These are phyloP conservation scores for Skeletonema grethae DNA, from an alignment of 108 stramenopile species.

Conservation along the genomic window DNA sequence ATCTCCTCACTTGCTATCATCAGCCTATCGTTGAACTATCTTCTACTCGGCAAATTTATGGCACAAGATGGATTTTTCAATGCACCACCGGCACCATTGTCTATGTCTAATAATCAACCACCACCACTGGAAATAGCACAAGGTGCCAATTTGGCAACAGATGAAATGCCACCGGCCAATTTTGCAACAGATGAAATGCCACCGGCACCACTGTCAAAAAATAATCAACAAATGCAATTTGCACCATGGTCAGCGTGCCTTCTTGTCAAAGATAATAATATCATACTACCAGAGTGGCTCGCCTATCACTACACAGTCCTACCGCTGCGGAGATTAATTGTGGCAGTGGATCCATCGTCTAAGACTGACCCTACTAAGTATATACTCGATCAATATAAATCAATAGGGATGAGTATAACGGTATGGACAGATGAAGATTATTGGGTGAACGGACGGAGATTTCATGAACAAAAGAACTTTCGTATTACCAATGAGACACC, in stretches of 20 bases:
- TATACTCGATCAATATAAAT: conserved; percentile 5
- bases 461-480: neutral
- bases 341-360: conserved; percentile 42
- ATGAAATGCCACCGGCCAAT: too few relatives aligned
- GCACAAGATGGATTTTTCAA: too few relatives aligned
- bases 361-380: conserved; percentile 22
- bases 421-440: conserved; percentile 11
- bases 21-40: too few relatives aligned
- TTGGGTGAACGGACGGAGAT: conserved; percentile 8
- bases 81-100: too few relatives aligned
- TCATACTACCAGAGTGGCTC: conserved; percentile 6
- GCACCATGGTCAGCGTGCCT: conserved; percentile 56
- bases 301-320: conserved; percentile 58
- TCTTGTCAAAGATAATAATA: conserved; percentile 56
- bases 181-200: too few relatives aligned
- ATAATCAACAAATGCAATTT: too few relatives aligned
- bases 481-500: neutral
- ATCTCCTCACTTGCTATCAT: too few relatives aligned
- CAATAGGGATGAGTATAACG: conserved; percentile 17
- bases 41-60: too few relatives aligned
- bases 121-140: too few relatives aligned
- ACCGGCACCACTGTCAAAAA: too few relatives aligned
- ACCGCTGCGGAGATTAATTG: conserved; percentile 47
- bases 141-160: too few relatives aligned
- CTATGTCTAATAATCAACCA: too few relatives aligned